These are phyloP conservation scores for Ligustrum vulgare DNA, from an alignment of 257 asterid genomes.

Conservation along the genomic window DNA sequence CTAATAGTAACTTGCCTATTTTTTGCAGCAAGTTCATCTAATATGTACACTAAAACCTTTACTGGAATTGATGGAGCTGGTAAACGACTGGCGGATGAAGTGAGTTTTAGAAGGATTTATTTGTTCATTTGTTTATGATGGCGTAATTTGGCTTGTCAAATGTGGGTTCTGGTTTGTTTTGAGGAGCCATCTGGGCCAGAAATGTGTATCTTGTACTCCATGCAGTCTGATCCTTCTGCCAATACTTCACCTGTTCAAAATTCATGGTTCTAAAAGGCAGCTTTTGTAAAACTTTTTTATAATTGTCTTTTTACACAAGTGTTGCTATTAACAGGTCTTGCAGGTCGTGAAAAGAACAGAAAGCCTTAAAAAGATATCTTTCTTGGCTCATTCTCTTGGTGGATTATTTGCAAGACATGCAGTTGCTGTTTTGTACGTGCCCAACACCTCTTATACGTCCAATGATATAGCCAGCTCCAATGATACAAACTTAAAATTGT, in stretches of 20 bases:
- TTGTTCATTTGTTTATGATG: not conserved
- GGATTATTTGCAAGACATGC: constrained; percentile 95
- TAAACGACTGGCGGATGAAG: constrained; percentile 91
- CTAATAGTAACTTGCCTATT: constrained; percentile 26
- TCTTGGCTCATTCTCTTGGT: constrained; percentile 96
- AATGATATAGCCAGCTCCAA: constrained; percentile 31
- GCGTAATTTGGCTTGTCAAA: constrained; percentile 15
- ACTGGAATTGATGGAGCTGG: constrained; percentile 90
- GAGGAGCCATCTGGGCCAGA: constrained; percentile 2
- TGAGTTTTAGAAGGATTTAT: constrained; percentile 42
- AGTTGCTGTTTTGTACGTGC: constrained; percentile 61
- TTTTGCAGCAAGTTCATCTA: constrained; percentile 82
- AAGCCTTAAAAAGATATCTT: constrained; percentile 71
- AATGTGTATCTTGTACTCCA: not conserved
- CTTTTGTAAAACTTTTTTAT: not conserved
- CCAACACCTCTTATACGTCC: constrained; percentile 28
- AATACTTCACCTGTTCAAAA: not conserved
- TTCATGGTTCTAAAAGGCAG: not conserved
- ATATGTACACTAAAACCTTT: constrained; percentile 81
- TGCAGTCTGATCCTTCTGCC: constrained; percentile 1
- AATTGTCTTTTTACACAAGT: not conserved
- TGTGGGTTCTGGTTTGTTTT: not conserved
- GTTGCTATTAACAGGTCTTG: constrained; percentile 47
- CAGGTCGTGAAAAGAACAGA: constrained; percentile 60
- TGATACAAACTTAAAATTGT: constrained; percentile 26